Base-by-base conservation (phyloP, 306 rosid genomes). In the Quercus agrifolia region DNA sequence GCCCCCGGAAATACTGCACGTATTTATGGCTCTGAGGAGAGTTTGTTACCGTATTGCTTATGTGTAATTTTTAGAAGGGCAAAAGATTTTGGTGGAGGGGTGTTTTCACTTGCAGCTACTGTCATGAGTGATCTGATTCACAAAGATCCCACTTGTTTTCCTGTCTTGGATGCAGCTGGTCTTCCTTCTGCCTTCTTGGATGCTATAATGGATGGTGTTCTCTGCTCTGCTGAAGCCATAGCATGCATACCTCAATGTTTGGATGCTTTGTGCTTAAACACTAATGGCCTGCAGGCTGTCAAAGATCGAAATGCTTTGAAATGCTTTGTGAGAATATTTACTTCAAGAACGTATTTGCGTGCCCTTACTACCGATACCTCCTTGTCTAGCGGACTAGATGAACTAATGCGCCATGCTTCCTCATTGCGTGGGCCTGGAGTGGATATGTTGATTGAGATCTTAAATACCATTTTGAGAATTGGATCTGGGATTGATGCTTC, bases 81-180 rank as follows among this genome's bases (percentile, higher is more conserved):
- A 14, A 90, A 85, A 81, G 93, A 91, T 86, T 96, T 96, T 90
- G 99, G 99, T 78, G 99, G 97, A 76, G 98, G 94, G 77, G 97
- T 96, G 74, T 96, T 93, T 77, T 96, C 98, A 33, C 97, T 93
- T 83, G 98, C 99, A 13, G 97, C 98, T 56, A 90, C 96, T 77
- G 99, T 93, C 80, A 90, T 93, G 97, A 96, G 98, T 81, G 99
- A 96, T 83, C 78, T 96, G 76, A 93, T 96, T 74, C 99, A 96
- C 86, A 93, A 93, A 82, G 99, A 96, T 79, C 99, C 98, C 71
- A 96, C 99, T 41, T 96, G 99, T 83, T 96, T 88, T 86, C 91
- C 98, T 20, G 85, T 89, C 72, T 84, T 96, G 74, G 93, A 96
- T 83, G 93, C 91, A 59, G 91, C 96, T 77, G 98, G 99, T 78